phyloP scores from a whole-genome alignment of 2,329 filamentous ascomycete genomes.

The Cladosporium oxysporum region DNA sequence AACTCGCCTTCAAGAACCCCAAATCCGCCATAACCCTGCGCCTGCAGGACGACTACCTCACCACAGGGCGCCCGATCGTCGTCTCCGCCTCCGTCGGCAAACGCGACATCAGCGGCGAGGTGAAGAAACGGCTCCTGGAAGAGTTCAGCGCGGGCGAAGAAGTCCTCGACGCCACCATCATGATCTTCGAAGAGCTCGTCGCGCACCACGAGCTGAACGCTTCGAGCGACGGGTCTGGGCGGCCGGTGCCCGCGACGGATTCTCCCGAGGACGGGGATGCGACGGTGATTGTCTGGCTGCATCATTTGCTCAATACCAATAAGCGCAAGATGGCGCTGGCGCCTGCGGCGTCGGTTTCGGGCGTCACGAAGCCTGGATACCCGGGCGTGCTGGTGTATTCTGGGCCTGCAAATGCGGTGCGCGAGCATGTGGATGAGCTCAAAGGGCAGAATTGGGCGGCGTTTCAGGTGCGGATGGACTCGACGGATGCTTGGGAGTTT shows the following conservation, averaged over 20 bases:
- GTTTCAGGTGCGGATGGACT: constrained; percentile 48
- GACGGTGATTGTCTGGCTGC: constrained; percentile 49
- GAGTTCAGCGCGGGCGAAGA: constrained; percentile 41
- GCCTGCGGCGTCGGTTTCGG: constrained; percentile 38
- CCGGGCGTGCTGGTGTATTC: constrained; percentile 49
- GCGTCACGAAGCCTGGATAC: constrained; percentile 50
- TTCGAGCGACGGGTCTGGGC: background rate
- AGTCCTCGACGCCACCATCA: constrained; percentile 45
- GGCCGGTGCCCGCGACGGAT: background rate
- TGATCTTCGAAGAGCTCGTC: constrained; percentile 40
- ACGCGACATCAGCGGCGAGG: constrained; percentile 38
- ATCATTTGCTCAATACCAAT: constrained; percentile 48
- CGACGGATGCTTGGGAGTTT: constrained; percentile 43
- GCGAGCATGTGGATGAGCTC: constrained; percentile 45
- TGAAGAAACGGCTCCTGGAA: constrained; percentile 24
- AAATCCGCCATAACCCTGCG: constrained; percentile 39
- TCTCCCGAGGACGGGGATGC: constrained; percentile 24
- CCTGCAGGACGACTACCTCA: constrained; percentile 43
- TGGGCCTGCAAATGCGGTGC: constrained; percentile 41
- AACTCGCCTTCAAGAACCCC: constrained; percentile 40
- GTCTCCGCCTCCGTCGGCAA: constrained; percentile 41
- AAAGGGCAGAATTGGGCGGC: constrained; percentile 49
- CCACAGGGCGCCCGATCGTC: constrained; percentile 41
- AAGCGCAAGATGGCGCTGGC: constrained; percentile 49
- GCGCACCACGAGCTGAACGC: constrained; percentile 19